Evolutionary conservation across 2,329 filamentous ascomycete genomes (phyloP).

Genomic region (Nakataea oryzae): DNA sequence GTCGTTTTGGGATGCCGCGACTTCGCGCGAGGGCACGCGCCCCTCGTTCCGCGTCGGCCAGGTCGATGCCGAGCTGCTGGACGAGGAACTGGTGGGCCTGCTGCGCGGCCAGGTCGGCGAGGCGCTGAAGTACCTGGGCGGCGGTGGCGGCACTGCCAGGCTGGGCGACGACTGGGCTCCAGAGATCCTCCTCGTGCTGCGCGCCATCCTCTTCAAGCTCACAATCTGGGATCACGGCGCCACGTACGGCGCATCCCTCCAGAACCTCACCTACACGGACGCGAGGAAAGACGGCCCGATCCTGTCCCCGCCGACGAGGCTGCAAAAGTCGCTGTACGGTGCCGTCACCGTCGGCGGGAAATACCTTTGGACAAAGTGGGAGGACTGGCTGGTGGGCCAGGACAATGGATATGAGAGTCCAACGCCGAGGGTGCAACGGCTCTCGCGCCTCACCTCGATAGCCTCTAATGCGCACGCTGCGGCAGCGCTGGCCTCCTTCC

Average conservation of each 20-base stretch:
- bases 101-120: slow-evolving; percentile 80
- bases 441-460: slow-evolving; percentile 61
- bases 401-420: slow-evolving; percentile 56
- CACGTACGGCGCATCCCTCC: slow-evolving; percentile 84
- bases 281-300: slow-evolving; percentile 56
- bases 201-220: slow-evolving; percentile 82
- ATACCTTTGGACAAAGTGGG: slow-evolving; percentile 89
- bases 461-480: slow-evolving; percentile 67
- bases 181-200: slow-evolving; percentile 70
- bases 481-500: slow-evolving; percentile 74
- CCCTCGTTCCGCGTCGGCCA: slow-evolving; percentile 91
- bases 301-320: slow-evolving; percentile 59
- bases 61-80: slow-evolving; percentile 88
- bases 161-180: slow-evolving; percentile 77
- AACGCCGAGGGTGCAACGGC: slow-evolving; percentile 31
- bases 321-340: slow-evolving; percentile 80
- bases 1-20: slow-evolving; percentile 58
- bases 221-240: slow-evolving; percentile 95
- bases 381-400: slow-evolving; percentile 69
- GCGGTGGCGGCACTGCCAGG: slow-evolving; percentile 30
- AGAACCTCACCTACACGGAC: slow-evolving; percentile 85
- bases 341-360: slow-evolving; percentile 75
- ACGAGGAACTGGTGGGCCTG: slow-evolving; percentile 83
- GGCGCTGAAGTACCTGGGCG: slow-evolving; percentile 76
- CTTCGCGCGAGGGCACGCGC: slow-evolving; percentile 65